Evolutionary conservation across 208 protist genomes (phyloP), one percentile per base, ranked within the genome.

Genomic region (Crithidia acanthocephali): DNA sequence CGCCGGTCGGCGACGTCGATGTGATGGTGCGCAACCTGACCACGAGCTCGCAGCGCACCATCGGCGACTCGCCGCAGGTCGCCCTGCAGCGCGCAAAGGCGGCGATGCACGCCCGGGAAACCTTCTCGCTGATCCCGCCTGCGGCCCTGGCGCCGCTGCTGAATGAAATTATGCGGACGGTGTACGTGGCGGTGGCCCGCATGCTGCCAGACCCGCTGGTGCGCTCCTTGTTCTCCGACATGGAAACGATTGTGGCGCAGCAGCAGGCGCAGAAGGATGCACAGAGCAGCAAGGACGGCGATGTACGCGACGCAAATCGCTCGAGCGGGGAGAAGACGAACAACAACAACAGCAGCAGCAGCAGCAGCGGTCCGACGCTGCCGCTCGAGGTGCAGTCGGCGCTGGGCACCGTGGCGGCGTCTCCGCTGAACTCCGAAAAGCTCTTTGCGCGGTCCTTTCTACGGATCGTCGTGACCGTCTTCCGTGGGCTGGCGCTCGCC

Each of bases 141-240:
- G 81, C 74, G 32, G 91, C 91, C 25, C 61, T 82, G 4, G 84
- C 91, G 9, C 88, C 91, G 42, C 77, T 96, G 25, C 74, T 96
- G 42, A 93, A 81, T 53, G 91, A 96, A 61, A 69, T 96, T 11
- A 83, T 87, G 75, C 85, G 91, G 28, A 94, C 87, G n/a, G 88
- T 94, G 51, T 85, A 74, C 37, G 68, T 85, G 15, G 77, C 71
- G n/a, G 71, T 96, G 57, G 73, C 74, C 18, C 63, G 72, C 23
- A 65, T 81, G 28, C 55, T 92, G 58, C 76, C 74, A 18, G 85
- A 94, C 62, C 88, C 88, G 15, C 83, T 90, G 16, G 79, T 91
- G 16, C 85, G 83, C 79, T 80, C 80, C 8, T 76, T 96, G 53
- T 96, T 96, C 72, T 60, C 77, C 4, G 91, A 96, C 50, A 67